These are phyloP conservation scores for Schwanniomyces vanrijiae DNA, from an alignment of 805 yeast genomes.

Conservation along the genomic window DNA sequence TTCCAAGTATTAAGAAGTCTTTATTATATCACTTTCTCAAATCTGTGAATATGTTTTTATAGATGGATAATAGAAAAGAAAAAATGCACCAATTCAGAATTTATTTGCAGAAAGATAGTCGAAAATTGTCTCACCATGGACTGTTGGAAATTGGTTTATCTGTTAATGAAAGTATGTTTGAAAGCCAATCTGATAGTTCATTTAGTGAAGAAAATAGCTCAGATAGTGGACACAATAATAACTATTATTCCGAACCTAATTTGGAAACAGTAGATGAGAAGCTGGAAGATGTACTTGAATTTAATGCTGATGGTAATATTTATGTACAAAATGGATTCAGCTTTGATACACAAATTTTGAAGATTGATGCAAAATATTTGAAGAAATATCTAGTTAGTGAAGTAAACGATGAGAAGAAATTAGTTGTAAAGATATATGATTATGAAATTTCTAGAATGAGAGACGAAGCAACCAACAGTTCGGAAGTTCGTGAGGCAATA, in stretches of 20 bases:
- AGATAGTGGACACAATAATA: neutral
- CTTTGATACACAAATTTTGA: neutral
- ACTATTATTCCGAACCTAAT: neutral
- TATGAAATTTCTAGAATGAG: neutral
- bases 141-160: neutral
- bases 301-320: neutral
- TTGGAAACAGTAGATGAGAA: neutral
- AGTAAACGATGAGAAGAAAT: neutral
- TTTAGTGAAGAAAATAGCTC: too few species aligned
- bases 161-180: neutral
- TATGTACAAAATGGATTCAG: neutral
- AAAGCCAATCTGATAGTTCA: neutral
- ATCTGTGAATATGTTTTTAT: neutral
- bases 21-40: neutral
- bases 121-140: neutral
- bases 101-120: neutral
- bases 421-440: constrained; percentile 1
- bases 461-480: neutral
- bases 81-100: neutral
- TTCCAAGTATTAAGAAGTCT: neutral
- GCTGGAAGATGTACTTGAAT: neutral
- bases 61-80: neutral
- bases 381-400: neutral
- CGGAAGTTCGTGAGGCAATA: neutral
- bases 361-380: neutral